A percentile compares a stretch with the other conserved stretches of the same genome.
Evolutionary conservation across 164 flowering plant genomes (phyloP).

Genomic region (Protea cynaroides): DNA sequence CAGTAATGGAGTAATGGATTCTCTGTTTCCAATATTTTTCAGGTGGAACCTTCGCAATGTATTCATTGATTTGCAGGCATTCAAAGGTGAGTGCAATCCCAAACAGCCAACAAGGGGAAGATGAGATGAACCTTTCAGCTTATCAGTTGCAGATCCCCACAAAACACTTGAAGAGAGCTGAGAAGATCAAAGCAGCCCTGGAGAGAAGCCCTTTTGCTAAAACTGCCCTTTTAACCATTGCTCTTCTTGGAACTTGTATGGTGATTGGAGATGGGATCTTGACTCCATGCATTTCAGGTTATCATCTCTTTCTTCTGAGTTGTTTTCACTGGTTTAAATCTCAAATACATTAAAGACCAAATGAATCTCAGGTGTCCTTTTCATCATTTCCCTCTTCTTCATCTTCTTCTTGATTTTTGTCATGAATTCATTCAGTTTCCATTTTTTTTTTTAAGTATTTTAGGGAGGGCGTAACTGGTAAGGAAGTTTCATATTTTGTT

Average conservation of each 20-base stretch:
- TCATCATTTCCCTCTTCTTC: too few species aligned
- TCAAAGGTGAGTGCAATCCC: conserved; percentile 16
- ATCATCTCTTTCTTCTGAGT: background rate
- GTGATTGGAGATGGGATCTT: conserved; percentile 26
- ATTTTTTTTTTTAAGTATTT: too few species aligned
- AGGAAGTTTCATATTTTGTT: too few species aligned
- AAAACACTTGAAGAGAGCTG: conserved; percentile 17
- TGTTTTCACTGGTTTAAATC: background rate
- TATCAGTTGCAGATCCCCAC: conserved; percentile 10
- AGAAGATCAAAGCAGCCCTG: conserved; percentile 15
- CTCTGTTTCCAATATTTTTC: background rate
- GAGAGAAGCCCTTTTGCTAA: conserved; percentile 12
- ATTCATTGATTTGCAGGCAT: conserved; percentile 20
- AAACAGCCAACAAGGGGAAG: conserved; percentile 9
- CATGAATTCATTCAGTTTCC: too few species aligned
- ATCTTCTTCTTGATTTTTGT: too few species aligned
- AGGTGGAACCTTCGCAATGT: conserved; percentile 28
- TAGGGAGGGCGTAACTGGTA: too few species aligned
- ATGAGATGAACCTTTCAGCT: conserved; percentile 11
- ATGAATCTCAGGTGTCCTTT: too few species aligned
- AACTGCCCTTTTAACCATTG: conserved; percentile 4
- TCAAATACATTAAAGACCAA: too few species aligned
- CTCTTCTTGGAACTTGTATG: conserved; percentile 24
- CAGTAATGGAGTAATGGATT: background rate
- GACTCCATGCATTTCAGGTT: conserved; percentile 27